phyloP scores from a whole-genome alignment of 805 yeast species.

The Metschnikowia peoriensis region DNA sequence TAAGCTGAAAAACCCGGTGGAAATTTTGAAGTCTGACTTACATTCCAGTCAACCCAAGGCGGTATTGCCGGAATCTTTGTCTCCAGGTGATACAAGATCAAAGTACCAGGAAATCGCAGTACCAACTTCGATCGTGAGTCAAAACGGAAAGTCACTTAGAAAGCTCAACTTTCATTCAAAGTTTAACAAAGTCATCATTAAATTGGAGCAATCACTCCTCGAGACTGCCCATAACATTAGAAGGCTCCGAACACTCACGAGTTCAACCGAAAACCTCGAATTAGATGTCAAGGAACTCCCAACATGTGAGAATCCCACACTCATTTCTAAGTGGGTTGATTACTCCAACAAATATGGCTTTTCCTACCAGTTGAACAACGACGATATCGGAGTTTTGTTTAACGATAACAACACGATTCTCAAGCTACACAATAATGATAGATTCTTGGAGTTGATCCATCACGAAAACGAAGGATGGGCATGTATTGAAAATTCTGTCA shows the following conservation, averaged over 20 bases:
- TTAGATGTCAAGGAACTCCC: constrained; percentile 39
- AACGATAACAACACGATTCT: constrained; percentile 82
- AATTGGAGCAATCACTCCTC: constrained; percentile 35
- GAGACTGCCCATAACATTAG: constrained; percentile 41
- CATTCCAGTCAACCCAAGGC: constrained; percentile 66
- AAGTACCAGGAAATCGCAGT: constrained; percentile 75
- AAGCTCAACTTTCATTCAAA: constrained; percentile 39
- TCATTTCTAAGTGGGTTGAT: constrained; percentile 96
- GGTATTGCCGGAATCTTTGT: constrained; percentile 81
- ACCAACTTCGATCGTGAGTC: constrained; percentile 23
- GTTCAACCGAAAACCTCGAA: constrained; percentile 23
- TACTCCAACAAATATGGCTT: constrained; percentile 94
- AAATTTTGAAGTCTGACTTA: constrained; percentile 64
- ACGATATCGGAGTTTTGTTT: constrained; percentile 86
- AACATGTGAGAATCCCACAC: constrained; percentile 56
- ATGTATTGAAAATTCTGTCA: constrained; percentile 42
- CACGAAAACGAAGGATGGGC: constrained; percentile 48
- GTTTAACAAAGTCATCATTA: constrained; percentile 37
- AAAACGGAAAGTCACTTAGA: constrained; percentile 30
- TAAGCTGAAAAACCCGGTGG: constrained; percentile 59
- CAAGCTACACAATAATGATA: constrained; percentile 60
- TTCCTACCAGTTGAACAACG: constrained; percentile 87
- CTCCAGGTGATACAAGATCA: constrained; percentile 87
- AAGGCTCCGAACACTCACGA: constrained; percentile 39
- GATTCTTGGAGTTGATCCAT: constrained; percentile 59